Percentiles rank a stretch among this genome's conserved stretches.
phyloP scores from a whole-genome alignment of 768 basidiomycete genomes.

The Tremella mesenterica region DNA sequence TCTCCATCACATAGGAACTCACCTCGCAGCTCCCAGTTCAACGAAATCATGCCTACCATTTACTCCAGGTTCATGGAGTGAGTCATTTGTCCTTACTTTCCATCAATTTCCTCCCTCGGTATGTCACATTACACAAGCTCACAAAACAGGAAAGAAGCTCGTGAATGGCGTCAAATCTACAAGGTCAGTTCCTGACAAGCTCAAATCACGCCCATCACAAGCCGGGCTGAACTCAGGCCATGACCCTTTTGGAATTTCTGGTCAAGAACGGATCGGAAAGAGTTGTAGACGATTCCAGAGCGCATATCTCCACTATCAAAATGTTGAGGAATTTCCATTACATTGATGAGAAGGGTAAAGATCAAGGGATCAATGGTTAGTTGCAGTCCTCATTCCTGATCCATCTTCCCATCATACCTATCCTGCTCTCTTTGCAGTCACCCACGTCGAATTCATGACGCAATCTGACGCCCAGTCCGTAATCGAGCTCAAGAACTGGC shows the following conservation, averaged over 20 bases:
- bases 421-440: not conserved
- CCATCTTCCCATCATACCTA: too few species aligned
- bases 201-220: conserved; percentile 10
- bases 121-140: conserved; percentile 29
- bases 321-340: conserved; percentile 98
- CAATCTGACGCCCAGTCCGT: conserved; percentile 57
- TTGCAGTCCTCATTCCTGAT: too few species aligned
- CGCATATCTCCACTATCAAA: conserved; percentile 89
- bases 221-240: conserved; percentile 52
- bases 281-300: conserved; percentile 92
- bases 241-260: conserved; percentile 89
- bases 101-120: not conserved
- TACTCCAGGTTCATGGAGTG: conserved; percentile 52
- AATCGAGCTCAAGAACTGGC: conserved; percentile 88
- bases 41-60: conserved; percentile 97
- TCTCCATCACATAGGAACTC: not conserved
- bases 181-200: conserved; percentile 56
- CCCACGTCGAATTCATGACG: not conserved
- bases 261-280: conserved; percentile 95
- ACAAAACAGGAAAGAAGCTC: conserved; percentile 74
- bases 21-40: conserved; percentile 75
- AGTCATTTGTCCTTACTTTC: conserved; percentile 1
- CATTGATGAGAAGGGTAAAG: conserved; percentile 96
- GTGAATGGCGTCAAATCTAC: conserved; percentile 98
- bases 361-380: conserved; percentile 93